Evolutionary conservation across 768 basidiomycete species (phyloP).

Genomic region (Leucosporidium creatinivorum): DNA sequence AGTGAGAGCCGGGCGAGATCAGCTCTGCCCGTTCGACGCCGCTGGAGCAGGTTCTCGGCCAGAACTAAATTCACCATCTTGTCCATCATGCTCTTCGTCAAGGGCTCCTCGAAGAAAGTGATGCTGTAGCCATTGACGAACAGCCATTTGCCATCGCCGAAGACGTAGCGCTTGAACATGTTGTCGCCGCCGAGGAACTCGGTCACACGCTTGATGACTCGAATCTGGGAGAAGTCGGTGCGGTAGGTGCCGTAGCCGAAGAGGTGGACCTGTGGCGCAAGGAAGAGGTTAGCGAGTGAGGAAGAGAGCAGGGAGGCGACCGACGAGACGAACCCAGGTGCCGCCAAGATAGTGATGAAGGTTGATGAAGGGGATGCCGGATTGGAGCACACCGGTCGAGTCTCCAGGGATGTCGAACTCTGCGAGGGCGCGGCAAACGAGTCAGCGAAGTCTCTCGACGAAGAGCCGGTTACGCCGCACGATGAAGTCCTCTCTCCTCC

Average conservation of each 20-base stretch:
- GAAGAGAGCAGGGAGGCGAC: background rate
- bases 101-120: constrained; percentile 27
- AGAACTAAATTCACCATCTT: constrained; percentile 15
- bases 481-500: constrained; percentile 28
- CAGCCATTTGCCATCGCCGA: constrained; percentile 32
- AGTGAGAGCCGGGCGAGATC: background rate
- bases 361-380: constrained; percentile 29
- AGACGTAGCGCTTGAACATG: constrained; percentile 33
- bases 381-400: constrained; percentile 32
- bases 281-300: background rate
- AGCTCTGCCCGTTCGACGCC: background rate
- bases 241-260: constrained; percentile 23
- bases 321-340: constrained; percentile 5
- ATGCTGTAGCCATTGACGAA: constrained; percentile 31
- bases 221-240: constrained; percentile 25
- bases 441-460: background rate
- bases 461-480: constrained; percentile 4
- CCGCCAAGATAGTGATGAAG: constrained; percentile 30
- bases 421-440: background rate
- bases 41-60: too few species aligned
- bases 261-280: constrained; percentile 12
- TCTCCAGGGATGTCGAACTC: constrained; percentile 36
- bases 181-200: constrained; percentile 37
- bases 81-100: constrained; percentile 16
- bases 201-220: background rate